Base-by-base conservation (phyloP, 345 rosid species). In the Aurinia saxatilis region DNA sequence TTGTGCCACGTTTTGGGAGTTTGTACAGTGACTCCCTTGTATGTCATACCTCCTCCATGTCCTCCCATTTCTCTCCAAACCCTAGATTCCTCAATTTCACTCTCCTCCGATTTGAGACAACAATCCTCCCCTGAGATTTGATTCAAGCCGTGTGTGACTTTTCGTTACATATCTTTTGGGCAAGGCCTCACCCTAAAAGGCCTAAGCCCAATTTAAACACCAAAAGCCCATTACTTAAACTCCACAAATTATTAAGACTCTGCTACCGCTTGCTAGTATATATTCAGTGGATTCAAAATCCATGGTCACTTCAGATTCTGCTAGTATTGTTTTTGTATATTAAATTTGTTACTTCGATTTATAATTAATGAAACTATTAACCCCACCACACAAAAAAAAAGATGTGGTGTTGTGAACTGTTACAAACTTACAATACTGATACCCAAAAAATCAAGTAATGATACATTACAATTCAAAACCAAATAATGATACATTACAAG, bases 1-100 rank as follows among this genome's bases (percentile, higher is more conserved):
- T 63, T 51, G 70, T 91, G 96, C 95, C 96, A 91, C 60, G 91
- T 76, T 85, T 88, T 91, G 0, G 96, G 93, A 14, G 77, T 77
- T 30, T 87, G 96, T 17, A 90, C 17, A 8, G 91, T 77, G 53
- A 90, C 27, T 21, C 96, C 96, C 68, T 87, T 87, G 87, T 78
- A 85, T 4, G 80, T 81, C 10, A 77, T 65, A 52, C 86, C 62
- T 14, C 76, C 84, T 51, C 85, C 97, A 50, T 86, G 91, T n/a
- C 82, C 84, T 39, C 86, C 95, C 61, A 75, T 90, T 86, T 83
- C 69, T 74, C 67, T 72, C 73, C 30, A 60, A 56, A 52, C 61
- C 34, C 62, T 54, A 72, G 70, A 40, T 67, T 70, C 62, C 66
- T 7, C 53, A 5, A 16, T 70, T 46, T 63, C 68, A 61, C 1